phyloP scores from a whole-genome alignment of 106 monocot species.

The Acorus calamus region DNA sequence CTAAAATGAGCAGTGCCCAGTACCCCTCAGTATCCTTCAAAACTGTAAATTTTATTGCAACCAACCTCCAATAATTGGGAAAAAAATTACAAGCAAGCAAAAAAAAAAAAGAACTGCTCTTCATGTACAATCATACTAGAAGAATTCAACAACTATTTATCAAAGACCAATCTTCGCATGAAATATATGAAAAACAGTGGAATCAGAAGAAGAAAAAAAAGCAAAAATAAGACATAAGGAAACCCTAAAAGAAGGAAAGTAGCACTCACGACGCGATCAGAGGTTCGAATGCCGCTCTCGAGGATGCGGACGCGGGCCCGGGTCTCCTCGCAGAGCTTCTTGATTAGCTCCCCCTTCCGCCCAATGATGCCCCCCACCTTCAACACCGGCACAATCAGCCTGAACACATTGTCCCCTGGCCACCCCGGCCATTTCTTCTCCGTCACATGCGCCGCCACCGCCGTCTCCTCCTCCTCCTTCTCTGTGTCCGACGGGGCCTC shows the following conservation, averaged over 20 bases:
- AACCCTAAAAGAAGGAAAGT: background rate
- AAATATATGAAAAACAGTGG: background rate
- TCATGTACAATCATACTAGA: too few relatives aligned
- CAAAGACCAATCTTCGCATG: background rate
- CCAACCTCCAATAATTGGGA: too few relatives aligned
- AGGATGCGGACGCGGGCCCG: constrained; percentile 60
- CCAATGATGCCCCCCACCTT: constrained; percentile 90
- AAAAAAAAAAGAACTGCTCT: background rate
- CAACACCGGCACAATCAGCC: constrained; percentile 58
- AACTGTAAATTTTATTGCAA: too few relatives aligned
- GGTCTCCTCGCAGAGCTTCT: constrained; percentile 85
- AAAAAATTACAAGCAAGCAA: background rate
- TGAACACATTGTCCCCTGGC: constrained; percentile 71
- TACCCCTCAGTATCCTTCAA: too few relatives aligned
- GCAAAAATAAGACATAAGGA: background rate
- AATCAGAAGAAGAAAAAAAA: too few relatives aligned
- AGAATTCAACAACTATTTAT: too few relatives aligned
- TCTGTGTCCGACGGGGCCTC: too few relatives aligned
- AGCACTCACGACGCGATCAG: constrained; percentile 68
- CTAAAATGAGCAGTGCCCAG: too few relatives aligned
- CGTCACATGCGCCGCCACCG: background rate
- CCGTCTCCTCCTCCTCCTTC: too few relatives aligned
- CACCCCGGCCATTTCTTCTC: constrained; percentile 85
- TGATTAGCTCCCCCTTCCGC: constrained; percentile 72
- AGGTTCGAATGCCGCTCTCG: constrained; percentile 47